Percentiles rank a stretch among this genome's conserved stretches.
phyloP scores from a whole-genome alignment of 1,139 yeast genomes.

The Debaryomyces fabryi region DNA sequence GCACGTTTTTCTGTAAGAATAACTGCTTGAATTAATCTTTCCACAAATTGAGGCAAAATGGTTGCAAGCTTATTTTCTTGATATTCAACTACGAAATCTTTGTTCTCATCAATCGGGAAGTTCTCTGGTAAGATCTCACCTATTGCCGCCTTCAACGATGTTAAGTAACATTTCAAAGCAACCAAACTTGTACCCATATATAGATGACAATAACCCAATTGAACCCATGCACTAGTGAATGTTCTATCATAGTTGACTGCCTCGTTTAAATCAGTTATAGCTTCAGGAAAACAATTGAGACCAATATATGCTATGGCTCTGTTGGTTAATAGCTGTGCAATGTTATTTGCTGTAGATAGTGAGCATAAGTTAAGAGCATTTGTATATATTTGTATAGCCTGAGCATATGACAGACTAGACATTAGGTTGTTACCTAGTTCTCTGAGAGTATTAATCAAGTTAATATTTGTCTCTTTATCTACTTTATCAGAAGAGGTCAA shows the following conservation, averaged over 20 bases:
- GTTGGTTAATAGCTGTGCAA: conserved; percentile 43
- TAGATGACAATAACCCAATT: conserved; percentile 48
- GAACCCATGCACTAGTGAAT: conserved; percentile 50
- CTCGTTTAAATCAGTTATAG: conserved; percentile 38
- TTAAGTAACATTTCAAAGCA: conserved; percentile 38
- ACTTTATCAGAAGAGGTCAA: conserved; percentile 5
- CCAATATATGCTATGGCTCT: conserved; percentile 50
- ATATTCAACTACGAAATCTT: conserved; percentile 22
- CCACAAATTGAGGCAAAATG: conserved; percentile 45
- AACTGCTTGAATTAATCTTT: conserved; percentile 38
- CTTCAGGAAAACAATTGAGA: conserved; percentile 46
- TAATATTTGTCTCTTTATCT: conserved; percentile 3
- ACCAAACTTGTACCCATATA: conserved; percentile 43
- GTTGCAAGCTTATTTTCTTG: conserved; percentile 24
- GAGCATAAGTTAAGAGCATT: conserved; percentile 33
- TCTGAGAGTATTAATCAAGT: conserved; percentile 26
- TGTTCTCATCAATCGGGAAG: conserved; percentile 20
- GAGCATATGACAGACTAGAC: conserved; percentile 42
- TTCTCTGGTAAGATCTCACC: conserved; percentile 38
- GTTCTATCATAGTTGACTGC: conserved; percentile 37
- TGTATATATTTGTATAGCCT: conserved; percentile 45
- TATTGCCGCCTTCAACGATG: conserved; percentile 32
- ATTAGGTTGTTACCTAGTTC: conserved; percentile 49
- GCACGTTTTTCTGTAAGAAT: conserved; percentile 45
- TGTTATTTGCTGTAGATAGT: conserved; percentile 18